Conservation (phyloP, 2,329 filamentous ascomycete genomes). For the Trichophyton schoenleinii region DNA sequence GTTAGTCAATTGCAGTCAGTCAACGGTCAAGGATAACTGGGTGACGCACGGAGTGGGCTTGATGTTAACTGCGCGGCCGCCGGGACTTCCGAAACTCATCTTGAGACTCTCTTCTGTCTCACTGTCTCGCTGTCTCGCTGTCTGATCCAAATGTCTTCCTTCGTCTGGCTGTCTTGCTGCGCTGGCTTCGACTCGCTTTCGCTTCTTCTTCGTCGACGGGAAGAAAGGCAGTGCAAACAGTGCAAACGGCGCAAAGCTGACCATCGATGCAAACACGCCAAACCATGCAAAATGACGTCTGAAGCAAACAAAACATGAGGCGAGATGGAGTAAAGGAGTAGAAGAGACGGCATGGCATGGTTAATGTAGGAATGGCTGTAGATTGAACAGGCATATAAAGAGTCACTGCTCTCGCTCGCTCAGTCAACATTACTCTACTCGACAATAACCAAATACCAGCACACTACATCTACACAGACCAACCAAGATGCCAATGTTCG, state of each 20-base stretch:
- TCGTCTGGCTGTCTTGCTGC: neutral
- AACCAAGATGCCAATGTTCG: conserved; percentile 19
- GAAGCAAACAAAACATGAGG: neutral
- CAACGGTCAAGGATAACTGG: neutral
- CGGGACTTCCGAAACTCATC: conserved; percentile 57
- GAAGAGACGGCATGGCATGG: neutral
- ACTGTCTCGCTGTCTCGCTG: too few relatives aligned
- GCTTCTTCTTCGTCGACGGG: neutral
- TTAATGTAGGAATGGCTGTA: neutral
- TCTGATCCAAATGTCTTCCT: neutral
- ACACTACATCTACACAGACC: neutral
- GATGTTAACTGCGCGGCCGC: conserved; percentile 48
- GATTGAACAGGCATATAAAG: neutral
- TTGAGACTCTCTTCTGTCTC: neutral
- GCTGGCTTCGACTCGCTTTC: neutral
- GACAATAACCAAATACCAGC: neutral
- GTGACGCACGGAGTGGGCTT: conserved; percentile 57
- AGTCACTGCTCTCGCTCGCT: neutral
- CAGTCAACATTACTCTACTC: neutral
- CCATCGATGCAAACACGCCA: neutral
- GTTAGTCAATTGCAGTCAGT: neutral
- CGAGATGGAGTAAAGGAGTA: neutral
- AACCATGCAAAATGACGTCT: conserved; percentile 15
- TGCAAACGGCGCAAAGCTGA: neutral
- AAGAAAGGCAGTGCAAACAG: neutral